Evolutionary conservation across 805 yeast genomes (phyloP).

Genomic region (Martiniozyma abietophila): DNA sequence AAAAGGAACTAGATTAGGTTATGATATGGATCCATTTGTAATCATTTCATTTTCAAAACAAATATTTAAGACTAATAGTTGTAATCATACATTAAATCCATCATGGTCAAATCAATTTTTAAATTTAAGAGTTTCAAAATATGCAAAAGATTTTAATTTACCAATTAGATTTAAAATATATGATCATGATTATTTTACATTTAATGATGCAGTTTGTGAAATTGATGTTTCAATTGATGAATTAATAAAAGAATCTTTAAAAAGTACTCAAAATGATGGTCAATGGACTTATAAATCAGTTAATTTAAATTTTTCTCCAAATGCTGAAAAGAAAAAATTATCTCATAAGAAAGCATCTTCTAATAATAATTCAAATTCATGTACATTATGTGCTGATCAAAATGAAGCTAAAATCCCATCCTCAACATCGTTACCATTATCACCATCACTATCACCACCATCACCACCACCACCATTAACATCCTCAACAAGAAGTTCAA

Average conservation of each 20-base stretch:
- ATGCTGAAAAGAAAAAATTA: slow-evolving; percentile 5
- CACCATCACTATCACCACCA: no score
- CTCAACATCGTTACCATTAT: no score
- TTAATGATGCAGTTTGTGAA: slow-evolving; percentile 73
- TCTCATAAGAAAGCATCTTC: slow-evolving; percentile 5
- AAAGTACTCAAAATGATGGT: not conserved
- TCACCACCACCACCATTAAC: no score
- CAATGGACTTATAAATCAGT: slow-evolving; percentile 11
- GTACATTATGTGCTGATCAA: no score
- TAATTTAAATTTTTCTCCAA: slow-evolving; percentile 6
- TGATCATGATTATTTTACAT: slow-evolving; percentile 78
- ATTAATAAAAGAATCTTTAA: slow-evolving; percentile 14
- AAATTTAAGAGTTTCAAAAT: slow-evolving; percentile 64
- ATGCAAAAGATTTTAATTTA: slow-evolving; percentile 58
- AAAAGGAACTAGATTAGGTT: slow-evolving; percentile 63
- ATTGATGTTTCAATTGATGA: slow-evolving; percentile 46
- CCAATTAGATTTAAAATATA: slow-evolving; percentile 52
- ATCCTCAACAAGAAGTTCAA: no score
- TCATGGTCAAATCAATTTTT: slow-evolving; percentile 62
- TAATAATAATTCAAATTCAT: not conserved
- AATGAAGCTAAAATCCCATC: no score
- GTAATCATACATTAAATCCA: slow-evolving; percentile 76
- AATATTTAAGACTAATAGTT: slow-evolving; percentile 78
- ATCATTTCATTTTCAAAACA: slow-evolving; percentile 84
- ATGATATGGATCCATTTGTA: slow-evolving; percentile 95